phyloP scores from a whole-genome alignment of 2,329 filamentous ascomycete species.

The Periconia digitata region DNA sequence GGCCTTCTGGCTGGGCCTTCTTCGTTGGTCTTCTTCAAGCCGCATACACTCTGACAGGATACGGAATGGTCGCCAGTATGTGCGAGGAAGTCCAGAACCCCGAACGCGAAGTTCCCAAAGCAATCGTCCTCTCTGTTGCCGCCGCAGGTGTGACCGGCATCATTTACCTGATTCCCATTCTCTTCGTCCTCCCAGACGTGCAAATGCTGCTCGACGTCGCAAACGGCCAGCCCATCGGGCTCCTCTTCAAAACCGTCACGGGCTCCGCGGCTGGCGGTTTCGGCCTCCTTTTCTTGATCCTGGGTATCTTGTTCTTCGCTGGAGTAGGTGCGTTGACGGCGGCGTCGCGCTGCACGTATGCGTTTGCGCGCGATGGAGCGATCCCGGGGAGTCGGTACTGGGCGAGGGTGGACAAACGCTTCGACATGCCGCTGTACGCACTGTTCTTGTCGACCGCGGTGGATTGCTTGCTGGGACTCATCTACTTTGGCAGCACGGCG shows the following conservation, averaged over 20 bases:
- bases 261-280: constrained; percentile 74
- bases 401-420: constrained; percentile 63
- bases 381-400: constrained; percentile 70
- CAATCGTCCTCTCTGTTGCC: constrained; percentile 69
- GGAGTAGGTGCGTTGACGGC: constrained; percentile 75
- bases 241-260: constrained; percentile 74
- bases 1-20: constrained; percentile 69
- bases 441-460: constrained; percentile 68
- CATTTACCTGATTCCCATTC: constrained; percentile 70
- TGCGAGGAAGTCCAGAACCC: constrained; percentile 73
- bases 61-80: constrained; percentile 72
- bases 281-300: constrained; percentile 71
- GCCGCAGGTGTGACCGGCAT: constrained; percentile 67
- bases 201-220: constrained; percentile 63
- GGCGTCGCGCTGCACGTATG: constrained; percentile 72
- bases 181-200: constrained; percentile 74
- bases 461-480: constrained; percentile 71
- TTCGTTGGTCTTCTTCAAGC: constrained; percentile 71
- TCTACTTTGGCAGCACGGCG: constrained; percentile 76
- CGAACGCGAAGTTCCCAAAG: constrained; percentile 68
- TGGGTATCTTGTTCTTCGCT: constrained; percentile 76
- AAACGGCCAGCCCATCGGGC: constrained; percentile 74
- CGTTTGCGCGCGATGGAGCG: constrained; percentile 73
- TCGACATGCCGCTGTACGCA: constrained; percentile 71
- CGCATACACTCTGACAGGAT: constrained; percentile 63